A percentile compares a stretch with the other conserved stretches of the same genome.
These are phyloP conservation scores for Cyathus striatus DNA, from an alignment of 768 basidiomycete genomes.

Conservation along the genomic window DNA sequence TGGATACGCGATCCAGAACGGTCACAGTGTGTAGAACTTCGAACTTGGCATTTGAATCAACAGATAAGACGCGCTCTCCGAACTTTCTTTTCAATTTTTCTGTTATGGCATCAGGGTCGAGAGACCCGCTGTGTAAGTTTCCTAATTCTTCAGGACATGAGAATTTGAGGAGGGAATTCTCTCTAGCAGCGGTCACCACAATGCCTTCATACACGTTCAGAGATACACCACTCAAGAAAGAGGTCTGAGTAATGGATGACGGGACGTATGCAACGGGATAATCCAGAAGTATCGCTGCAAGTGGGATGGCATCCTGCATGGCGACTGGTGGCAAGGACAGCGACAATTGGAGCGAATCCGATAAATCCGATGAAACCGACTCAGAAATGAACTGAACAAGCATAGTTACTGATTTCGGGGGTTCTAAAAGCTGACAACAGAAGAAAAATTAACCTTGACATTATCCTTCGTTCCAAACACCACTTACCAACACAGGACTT, in stretches of 20 bases:
- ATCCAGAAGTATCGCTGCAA: slow-evolving; percentile 57
- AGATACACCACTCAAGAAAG: slow-evolving; percentile 38
- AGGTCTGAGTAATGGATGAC: slow-evolving; percentile 13
- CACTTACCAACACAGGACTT: neutral
- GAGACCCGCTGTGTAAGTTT: slow-evolving; percentile 8
- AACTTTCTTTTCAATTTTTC: slow-evolving; percentile 28
- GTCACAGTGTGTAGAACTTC: slow-evolving; percentile 26
- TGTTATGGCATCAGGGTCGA: slow-evolving; percentile 19
- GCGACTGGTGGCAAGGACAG: slow-evolving; percentile 23
- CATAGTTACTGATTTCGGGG: too few relatives aligned
- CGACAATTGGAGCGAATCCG: slow-evolving; percentile 7
- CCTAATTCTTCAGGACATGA: slow-evolving; percentile 42
- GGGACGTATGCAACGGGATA: slow-evolving; percentile 55
- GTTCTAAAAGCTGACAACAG: slow-evolving; percentile 1
- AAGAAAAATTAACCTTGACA: neutral
- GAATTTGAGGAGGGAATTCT: slow-evolving; percentile 47
- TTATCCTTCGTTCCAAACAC: too few relatives aligned
- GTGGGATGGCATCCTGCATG: slow-evolving; percentile 33
- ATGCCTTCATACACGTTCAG: slow-evolving; percentile 48
- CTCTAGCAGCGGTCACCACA: slow-evolving; percentile 2
- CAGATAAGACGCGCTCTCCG: slow-evolving; percentile 16
- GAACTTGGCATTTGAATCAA: slow-evolving; percentile 15
- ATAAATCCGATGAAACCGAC: neutral
- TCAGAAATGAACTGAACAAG: slow-evolving; percentile 2
- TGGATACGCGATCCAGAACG: slow-evolving; percentile 40